phyloP scores from a whole-genome alignment of 1,139 yeast genomes.

The Taiozyma sp. region DNA sequence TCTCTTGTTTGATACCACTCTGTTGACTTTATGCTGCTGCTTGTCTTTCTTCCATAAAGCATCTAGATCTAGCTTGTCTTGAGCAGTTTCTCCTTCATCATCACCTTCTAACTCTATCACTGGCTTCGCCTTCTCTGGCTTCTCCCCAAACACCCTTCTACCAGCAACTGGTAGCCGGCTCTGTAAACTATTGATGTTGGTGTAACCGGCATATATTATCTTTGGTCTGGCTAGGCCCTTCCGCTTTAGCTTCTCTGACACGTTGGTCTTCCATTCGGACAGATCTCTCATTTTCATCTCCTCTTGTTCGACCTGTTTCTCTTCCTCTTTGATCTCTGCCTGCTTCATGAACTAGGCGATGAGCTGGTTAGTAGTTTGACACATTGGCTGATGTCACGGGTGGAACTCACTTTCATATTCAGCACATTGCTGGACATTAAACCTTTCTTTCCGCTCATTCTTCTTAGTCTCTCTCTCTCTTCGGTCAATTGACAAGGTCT shows the following conservation, averaged over 20 bases:
- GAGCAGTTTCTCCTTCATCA: slow-evolving; percentile 14
- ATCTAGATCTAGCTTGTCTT: slow-evolving; percentile 26
- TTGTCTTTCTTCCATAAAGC: slow-evolving; percentile 28
- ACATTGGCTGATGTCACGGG: background rate
- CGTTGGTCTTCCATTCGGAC: slow-evolving; percentile 54
- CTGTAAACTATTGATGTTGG: slow-evolving; percentile 30
- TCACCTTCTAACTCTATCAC: slow-evolving; percentile 7
- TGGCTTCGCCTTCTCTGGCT: slow-evolving; percentile 10
- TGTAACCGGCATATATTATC: slow-evolving; percentile 43
- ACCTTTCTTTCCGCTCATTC: slow-evolving; percentile 15
- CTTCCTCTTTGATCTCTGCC: slow-evolving; percentile 33
- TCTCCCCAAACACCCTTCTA: slow-evolving; percentile 26
- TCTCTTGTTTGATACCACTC: slow-evolving; percentile 14
- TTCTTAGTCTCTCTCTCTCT: background rate
- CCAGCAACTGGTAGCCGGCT: slow-evolving; percentile 20
- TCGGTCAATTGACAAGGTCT: background rate
- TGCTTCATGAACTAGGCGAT: slow-evolving; percentile 39
- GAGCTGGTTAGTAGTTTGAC: background rate
- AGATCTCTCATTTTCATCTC: slow-evolving; percentile 41
- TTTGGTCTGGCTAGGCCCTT: slow-evolving; percentile 24
- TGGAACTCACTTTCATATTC: slow-evolving; percentile 53
- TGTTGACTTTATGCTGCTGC: slow-evolving; percentile 1
- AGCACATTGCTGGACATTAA: slow-evolving; percentile 56
- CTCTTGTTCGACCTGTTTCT: slow-evolving; percentile 31
- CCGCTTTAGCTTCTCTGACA: slow-evolving; percentile 25